phyloP scores from a whole-genome alignment of 139 green algal species.

The Mychonastes homosphaera region DNA sequence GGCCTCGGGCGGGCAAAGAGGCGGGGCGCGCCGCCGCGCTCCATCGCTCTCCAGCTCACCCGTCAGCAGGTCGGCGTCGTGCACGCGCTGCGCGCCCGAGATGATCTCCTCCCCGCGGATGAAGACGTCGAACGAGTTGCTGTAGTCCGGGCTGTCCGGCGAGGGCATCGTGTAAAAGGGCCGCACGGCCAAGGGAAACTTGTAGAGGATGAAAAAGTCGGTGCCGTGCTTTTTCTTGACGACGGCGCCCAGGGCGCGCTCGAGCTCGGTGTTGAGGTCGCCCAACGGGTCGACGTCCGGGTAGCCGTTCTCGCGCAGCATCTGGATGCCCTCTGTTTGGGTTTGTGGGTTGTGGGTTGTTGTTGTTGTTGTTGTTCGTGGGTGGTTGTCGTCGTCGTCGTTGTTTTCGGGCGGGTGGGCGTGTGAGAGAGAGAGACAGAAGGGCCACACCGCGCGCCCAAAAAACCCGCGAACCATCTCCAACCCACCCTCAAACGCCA shows the following conservation, averaged over 20 bases:
- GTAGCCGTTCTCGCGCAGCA: constrained; percentile 59
- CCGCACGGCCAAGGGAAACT: constrained; percentile 57
- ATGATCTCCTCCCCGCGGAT: constrained; percentile 99
- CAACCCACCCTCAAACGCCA: constrained; percentile 68
- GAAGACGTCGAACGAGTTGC: constrained; percentile 98
- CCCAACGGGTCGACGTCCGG: constrained; percentile 65
- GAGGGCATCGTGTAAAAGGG: constrained; percentile 99
- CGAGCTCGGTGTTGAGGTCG: constrained; percentile 89
- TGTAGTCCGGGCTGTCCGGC: constrained; percentile 71
- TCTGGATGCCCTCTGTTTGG: constrained; percentile 77
- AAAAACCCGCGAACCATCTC: no score
- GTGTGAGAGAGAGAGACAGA: no score
- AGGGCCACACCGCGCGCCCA: no score
- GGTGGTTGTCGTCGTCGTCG: no score
- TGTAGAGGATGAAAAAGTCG: constrained; percentile 97
- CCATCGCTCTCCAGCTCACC: constrained; percentile 16
- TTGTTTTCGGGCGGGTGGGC: no score
- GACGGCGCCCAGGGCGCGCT: constrained; percentile 76
- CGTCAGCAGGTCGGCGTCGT: constrained; percentile 81
- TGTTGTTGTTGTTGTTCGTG: no score
- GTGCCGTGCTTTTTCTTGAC: constrained; percentile 91
- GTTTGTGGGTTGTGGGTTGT: no score
- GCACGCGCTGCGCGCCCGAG: constrained; percentile 85
- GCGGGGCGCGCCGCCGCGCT: no score
- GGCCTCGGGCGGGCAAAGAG: no score